phyloP scores from a whole-genome alignment of 208 protist species.

The Endotrypanum monterogeii region DNA sequence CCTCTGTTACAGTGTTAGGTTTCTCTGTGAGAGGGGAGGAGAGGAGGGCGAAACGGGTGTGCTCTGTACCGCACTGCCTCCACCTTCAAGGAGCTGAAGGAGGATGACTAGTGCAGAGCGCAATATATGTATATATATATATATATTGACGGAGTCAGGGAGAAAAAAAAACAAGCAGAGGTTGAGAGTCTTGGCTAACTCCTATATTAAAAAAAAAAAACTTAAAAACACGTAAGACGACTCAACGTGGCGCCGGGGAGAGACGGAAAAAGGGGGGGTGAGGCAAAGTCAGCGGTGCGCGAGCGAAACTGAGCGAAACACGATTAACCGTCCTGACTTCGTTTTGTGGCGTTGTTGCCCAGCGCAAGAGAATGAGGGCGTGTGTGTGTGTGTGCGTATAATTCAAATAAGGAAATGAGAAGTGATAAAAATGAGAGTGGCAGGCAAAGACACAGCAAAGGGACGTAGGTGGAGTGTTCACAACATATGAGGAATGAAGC shows the following conservation, averaged over 20 bases:
- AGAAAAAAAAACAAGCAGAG: too few species aligned
- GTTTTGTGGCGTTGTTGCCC: not conserved
- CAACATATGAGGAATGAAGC: not conserved
- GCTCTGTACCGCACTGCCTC: constrained; percentile 3
- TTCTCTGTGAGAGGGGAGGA: too few species aligned
- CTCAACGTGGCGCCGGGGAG: not conserved
- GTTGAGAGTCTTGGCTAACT: too few species aligned
- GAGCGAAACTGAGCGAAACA: not conserved
- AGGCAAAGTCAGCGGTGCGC: constrained; percentile 1
- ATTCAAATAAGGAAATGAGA: not conserved
- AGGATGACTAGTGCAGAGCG: constrained; percentile 19
- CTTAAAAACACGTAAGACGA: not conserved
- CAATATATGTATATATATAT: too few species aligned
- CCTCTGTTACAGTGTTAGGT: not conserved
- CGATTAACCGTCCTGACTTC: constrained; percentile 7
- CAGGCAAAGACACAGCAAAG: not conserved
- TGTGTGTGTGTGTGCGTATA: not conserved
- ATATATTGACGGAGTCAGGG: constrained; percentile 1
- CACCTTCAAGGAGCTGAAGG: not conserved
- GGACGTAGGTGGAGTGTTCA: not conserved
- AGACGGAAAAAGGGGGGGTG: not conserved
- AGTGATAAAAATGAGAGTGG: not conserved
- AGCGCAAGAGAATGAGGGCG: not conserved
- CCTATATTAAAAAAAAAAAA: not conserved
- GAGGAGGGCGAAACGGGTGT: not conserved